Base-by-base conservation (phyloP, 2,329 filamentous ascomycete species). In the Botrytis aclada region DNA sequence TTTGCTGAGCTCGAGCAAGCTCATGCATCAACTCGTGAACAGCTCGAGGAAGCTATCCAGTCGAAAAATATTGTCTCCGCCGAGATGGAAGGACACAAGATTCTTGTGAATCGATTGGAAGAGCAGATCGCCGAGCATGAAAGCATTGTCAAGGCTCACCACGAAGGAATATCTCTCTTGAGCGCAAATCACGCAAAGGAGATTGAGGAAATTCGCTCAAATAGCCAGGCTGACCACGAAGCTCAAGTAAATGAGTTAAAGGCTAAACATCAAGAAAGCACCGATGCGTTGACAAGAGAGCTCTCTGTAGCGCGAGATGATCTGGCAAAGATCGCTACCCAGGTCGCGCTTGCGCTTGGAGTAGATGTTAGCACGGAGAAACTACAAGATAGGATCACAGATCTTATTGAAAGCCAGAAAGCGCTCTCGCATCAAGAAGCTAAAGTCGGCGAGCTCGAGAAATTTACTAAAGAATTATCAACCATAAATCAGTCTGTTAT, bases 1-100 rank as follows among this genome's bases (percentile, higher is more conserved):
- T 90, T 97, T 43, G 86, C 89, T 4, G 88, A 92, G 76, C 86
- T 97, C 22, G 94, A 97, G 81, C 84, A 90, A 75, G 88, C 91
- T 6, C 92, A 97, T 80, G 82, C 87, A 45, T 86, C 87, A 39
- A 88, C 92, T 69, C 88, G 89, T 78, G 83, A 87, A 64, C 88
- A 95, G 78, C 86, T 97, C 18, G 88, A 93, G 56, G 87, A 92
- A 70, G 87, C 91, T 62, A 85, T 86, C 14, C 86, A 88, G 70
- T 86, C 88, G 0, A 89, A 89, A 71, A 88, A 89, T 34, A 76
- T 73, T 56, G 78, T 74, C 14, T 77, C 80, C 34, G 80, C 82
- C 3, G 86, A 89, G 70, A 82, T 83, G 0, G 82, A 83, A 69
- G 73, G 77, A 39, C 80, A 82, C 62, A 79, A 82, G 61, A 80